Conservation (phyloP, 768 basidiomycete genomes). For the Termitomyces bulborhizus region DNA sequence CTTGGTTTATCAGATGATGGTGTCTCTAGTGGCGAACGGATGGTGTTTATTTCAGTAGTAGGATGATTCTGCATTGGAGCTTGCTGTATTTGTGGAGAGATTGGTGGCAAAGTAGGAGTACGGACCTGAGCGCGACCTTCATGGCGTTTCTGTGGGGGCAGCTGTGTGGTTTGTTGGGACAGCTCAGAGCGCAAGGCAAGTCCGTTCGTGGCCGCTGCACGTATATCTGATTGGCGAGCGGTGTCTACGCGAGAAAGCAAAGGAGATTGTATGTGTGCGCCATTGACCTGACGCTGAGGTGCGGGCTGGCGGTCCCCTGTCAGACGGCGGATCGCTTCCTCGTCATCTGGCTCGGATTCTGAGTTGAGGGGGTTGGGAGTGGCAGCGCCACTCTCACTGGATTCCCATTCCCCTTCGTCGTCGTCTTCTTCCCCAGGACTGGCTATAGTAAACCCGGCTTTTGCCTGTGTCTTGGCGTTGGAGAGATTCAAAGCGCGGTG, state of each 20-base stretch:
- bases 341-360: conserved; percentile 31
- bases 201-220: conserved; percentile 5
- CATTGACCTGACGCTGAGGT: conserved; percentile 5
- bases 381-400: conserved; percentile 69
- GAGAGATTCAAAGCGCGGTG: conserved; percentile 18
- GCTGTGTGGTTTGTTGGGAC: background rate
- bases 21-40: background rate
- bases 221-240: conserved; percentile 29
- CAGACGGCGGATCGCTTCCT: conserved; percentile 16
- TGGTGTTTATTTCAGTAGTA: background rate
- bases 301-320: conserved; percentile 1
- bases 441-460: conserved; percentile 55
- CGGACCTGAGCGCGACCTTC: conserved; percentile 6
- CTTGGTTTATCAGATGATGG: conserved; percentile 17
- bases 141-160: background rate
- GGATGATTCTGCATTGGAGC: conserved; percentile 3
- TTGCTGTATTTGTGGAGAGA: conserved; percentile 7
- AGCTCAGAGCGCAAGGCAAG: conserved; percentile 1
- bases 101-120: conserved; percentile 13
- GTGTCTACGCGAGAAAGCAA: conserved; percentile 29
- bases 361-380: conserved; percentile 53
- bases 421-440: conserved; percentile 40
- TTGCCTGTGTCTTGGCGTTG: conserved; percentile 26
- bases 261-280: conserved; percentile 8
- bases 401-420: conserved; percentile 68